phyloP scores from a whole-genome alignment of 176 grass and related monocot genomes.

The Calamus simplicifolius region DNA sequence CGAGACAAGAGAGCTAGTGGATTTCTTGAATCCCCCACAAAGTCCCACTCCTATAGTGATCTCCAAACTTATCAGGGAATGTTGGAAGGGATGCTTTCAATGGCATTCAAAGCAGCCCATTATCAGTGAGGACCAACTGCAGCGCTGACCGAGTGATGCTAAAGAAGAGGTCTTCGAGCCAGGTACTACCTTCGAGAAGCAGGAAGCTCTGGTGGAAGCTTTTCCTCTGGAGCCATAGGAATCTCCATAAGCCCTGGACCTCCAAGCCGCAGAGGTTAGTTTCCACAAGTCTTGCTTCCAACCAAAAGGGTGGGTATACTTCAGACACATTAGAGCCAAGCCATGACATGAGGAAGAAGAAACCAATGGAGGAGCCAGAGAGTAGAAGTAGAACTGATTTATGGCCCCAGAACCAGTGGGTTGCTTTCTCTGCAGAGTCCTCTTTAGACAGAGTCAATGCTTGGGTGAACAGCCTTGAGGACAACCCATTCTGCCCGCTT shows the following conservation, averaged over 20 bases:
- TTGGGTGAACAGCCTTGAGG: constrained; percentile 78
- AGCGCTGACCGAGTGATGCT: constrained; percentile 74
- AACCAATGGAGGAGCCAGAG: constrained; percentile 12
- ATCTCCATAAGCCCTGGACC: constrained; percentile 31
- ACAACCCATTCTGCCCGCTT: constrained; percentile 19
- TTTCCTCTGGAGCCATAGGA: constrained; percentile 76
- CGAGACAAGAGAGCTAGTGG: constrained; percentile 48
- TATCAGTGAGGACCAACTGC: constrained; percentile 46
- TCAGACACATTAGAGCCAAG: constrained; percentile 56
- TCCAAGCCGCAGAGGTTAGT: background rate
- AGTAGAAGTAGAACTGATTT: background rate
- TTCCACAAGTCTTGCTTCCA: background rate
- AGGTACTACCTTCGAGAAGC: constrained; percentile 82
- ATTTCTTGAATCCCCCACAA: constrained; percentile 35
- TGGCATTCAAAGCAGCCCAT: constrained; percentile 35
- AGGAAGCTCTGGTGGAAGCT: constrained; percentile 77
- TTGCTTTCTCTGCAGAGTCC: constrained; percentile 52
- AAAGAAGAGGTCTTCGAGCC: constrained; percentile 60
- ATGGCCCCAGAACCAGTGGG: constrained; percentile 40
- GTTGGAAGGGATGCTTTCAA: background rate
- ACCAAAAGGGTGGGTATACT: constrained; percentile 48
- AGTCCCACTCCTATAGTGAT: constrained; percentile 53
- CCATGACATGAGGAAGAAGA: constrained; percentile 32
- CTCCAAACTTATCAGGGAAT: constrained; percentile 17
- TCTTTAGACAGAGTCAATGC: constrained; percentile 63